Base-by-base conservation (phyloP, 2,329 filamentous ascomycete species). In the Neofusicoccum cordaticola region DNA sequence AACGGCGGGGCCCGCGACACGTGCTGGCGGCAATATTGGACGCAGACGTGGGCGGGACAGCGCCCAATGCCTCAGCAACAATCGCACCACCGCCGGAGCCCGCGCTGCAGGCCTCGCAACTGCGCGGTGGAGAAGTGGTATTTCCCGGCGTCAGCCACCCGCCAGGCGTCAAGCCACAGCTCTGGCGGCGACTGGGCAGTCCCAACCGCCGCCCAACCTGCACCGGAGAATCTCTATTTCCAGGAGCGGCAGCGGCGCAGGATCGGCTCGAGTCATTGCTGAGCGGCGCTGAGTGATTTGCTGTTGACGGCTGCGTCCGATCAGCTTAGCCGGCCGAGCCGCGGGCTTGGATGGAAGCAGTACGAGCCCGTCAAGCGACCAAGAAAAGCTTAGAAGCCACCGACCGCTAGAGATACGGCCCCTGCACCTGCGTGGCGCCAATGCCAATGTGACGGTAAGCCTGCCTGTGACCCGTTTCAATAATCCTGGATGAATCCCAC, bases 281-380 rank as follows among this genome's bases (percentile, higher is more conserved):
- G 56, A 47, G 56, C n/a, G n/a, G 17, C 19, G 15, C 27, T 39
- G 17, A 22, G 44, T 11, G 15, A 22, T 37, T 42, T 35, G 13
- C 41, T 35, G 41, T 22, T n/a, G 9, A 11, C 15, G 53, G 53
- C 39, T 42, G 41, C 56, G 41, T 60, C 56, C 42, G 56, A 60
- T 60, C 56, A 60, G 56, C 56, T 60, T 60, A 60, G 56, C 56
- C 56, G 56, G 53, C 53, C 53, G 53, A 58, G 53, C 53, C 53
- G 53, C 41, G 41, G 27, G 56, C 56, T 60, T 60, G 42, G 41
- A 60, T 48, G 56, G 42, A 47, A 37, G 42, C n/a, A 60, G 53
- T 60, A 60, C 56, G 56, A 60, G 41, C 27, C 17, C 56, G 56
- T 60, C 56, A 60, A 60, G 56, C 56, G 56, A 60, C 56, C 42